phyloP scores from a whole-genome alignment of 768 basidiomycete genomes.

The Termitomyces sp. region DNA sequence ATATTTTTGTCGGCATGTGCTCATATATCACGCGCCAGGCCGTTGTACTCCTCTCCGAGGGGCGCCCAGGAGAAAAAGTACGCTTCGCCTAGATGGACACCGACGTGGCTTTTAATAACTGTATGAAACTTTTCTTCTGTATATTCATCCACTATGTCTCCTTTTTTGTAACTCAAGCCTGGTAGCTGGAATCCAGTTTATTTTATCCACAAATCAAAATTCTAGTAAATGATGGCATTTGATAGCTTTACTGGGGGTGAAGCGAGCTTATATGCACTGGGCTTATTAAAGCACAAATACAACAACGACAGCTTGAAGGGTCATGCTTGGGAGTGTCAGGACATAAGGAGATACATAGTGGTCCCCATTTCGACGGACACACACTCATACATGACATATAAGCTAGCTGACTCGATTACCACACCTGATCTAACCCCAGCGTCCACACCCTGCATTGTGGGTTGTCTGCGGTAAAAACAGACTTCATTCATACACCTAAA shows the following conservation, averaged over 20 bases:
- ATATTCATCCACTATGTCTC: not conserved
- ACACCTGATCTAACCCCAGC: not conserved
- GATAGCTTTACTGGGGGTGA: too few species aligned
- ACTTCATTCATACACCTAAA: not conserved
- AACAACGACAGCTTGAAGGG: too few species aligned
- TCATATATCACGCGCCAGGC: conserved; percentile 42
- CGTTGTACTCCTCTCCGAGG: conserved; percentile 82
- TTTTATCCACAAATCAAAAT: not conserved
- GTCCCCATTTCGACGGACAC: not conserved
- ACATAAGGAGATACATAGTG: too few species aligned
- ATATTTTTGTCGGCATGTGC: not conserved
- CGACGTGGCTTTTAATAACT: not conserved
- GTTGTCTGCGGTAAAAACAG: not conserved
- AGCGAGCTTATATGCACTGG: not conserved
- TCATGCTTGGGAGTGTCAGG: not conserved
- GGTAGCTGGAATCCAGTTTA: not conserved
- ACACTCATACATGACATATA: not conserved
- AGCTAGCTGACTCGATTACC: too few species aligned
- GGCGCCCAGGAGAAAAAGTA: conserved; percentile 85
- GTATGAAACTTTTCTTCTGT: not conserved
- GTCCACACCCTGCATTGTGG: not conserved
- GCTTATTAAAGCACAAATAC: too few species aligned
- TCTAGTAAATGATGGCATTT: not conserved
- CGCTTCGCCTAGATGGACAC: conserved; percentile 48
- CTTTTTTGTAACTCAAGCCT: not conserved